These are phyloP conservation scores for Schizophyllum commune DNA, from an alignment of 1,284 basidiomycete genomes.

Conservation along the genomic window DNA sequence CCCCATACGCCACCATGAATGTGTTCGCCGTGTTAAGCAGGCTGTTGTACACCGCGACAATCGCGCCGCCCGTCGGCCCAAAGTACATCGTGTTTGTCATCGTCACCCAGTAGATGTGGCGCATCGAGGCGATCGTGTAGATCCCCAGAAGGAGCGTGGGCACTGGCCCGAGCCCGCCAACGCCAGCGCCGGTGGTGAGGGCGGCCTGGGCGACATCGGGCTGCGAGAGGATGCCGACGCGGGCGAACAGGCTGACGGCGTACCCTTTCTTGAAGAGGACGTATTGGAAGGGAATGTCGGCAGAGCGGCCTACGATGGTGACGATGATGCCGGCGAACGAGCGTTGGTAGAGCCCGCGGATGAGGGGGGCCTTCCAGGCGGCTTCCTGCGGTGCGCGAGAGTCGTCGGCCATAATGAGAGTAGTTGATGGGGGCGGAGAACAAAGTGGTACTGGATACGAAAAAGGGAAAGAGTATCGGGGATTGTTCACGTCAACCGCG, in stretches of 20 bases:
- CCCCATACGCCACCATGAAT: conserved; percentile 8
- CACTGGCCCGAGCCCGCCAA: conserved; percentile 8
- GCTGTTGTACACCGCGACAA: conserved; percentile 9
- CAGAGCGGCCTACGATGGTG: not conserved
- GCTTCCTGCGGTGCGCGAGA: too few species aligned
- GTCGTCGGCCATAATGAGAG: too few species aligned
- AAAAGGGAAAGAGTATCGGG: too few species aligned
- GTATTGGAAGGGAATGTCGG: conserved; percentile 8
- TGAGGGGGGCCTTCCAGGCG: not conserved
- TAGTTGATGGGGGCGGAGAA: too few species aligned
- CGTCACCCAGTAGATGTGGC: conserved; percentile 11
- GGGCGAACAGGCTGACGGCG: conserved; percentile 8
- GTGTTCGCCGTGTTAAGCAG: conserved; percentile 9
- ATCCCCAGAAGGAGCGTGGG: conserved; percentile 11
- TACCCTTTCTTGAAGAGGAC: conserved; percentile 9
- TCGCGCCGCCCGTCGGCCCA: not conserved
- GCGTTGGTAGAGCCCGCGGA: not conserved
- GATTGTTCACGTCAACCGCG: too few species aligned
- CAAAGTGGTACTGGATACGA: too few species aligned
- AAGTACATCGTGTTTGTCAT: conserved; percentile 7
- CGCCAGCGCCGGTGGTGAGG: conserved; percentile 8
- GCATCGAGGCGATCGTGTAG: conserved; percentile 8
- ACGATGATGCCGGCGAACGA: not conserved
- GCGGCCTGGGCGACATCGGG: conserved; percentile 7
- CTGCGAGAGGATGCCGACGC: conserved; percentile 4